Evolutionary conservation across 2,329 filamentous ascomycete species (phyloP), one percentile per base, ranked within the genome.

Genomic region (Fusarium bactridioides): DNA sequence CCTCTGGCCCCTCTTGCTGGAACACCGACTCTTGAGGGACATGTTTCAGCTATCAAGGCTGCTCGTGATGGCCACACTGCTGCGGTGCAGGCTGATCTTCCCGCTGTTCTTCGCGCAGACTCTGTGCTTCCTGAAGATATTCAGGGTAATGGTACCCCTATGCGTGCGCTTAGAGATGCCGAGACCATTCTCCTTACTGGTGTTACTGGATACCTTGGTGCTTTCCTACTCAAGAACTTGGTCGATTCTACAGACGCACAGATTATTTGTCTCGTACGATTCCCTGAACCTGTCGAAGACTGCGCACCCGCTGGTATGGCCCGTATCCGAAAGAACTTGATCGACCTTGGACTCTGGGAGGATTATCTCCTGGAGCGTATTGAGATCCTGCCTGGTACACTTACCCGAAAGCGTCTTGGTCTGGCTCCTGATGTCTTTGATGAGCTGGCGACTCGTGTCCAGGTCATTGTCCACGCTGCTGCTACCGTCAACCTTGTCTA

Each of bases 401-500:
- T 95, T 47, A 89, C 91, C 10, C 86, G 90, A 40, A 90, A 89
- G 76, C 87, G 89, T 3, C 86, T 95, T 21, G 93, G 93, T 58
- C 86, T 95, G 25, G 86, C 90, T 0, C 86, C 88, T 0, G 88
- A 91, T 18, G 85, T 83, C 0, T 95, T 94, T 74, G 86, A 91
- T 29, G 86, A 90, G 33, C 84, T 95, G 12, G 90, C 90, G 3
- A 80, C 84, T 16, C 88, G 90, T 11, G 86, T 93, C 2, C 86
- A 95, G 69, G 92, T 94, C 40, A 91, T 95, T 63, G 85, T 95
- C 4, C 93, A 95, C 78, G 91, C 92, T 40, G 93, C 90, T 31
- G 93, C 93, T 10, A 93, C 91, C 2, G 93, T 95, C 77, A 94
- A 94, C 78, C 84, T 95, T 54, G 92, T 95, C 0, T 95, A 95